Base-by-base conservation (phyloP, 2,329 filamentous ascomycete genomes). In the Lachnellula arida region DNA sequence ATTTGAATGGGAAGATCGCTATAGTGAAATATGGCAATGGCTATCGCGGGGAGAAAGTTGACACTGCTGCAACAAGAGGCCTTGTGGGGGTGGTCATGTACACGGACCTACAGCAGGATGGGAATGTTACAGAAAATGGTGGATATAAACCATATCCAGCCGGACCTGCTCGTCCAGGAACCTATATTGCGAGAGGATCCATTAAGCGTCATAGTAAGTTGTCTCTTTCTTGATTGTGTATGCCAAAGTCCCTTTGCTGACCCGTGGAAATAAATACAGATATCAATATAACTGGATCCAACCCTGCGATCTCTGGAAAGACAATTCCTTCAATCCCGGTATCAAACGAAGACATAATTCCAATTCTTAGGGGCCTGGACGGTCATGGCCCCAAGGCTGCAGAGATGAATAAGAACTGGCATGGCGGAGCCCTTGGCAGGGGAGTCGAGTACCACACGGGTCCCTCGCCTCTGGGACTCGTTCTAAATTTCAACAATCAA, bases 11-110 rank as follows among this genome's bases (percentile, higher is more conserved):
- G 49, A 95, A 94, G 72, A 91, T 96, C 60, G 91, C 88, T 2
- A 76, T 97, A 55, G 85, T 81, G 51, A 91, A 88, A 67, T 96
- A 96, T 67, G 91, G 91, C 19, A 78, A 81, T 51, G 84, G 91
- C 59, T 96, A 96, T 76, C 82, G 92, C 49, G 92, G 91, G 0
- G 77, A 96, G 60, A 96, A 96, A 73, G 84, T 96, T 53, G 95
- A 94, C 76, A 82, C 89, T 43, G 92, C 92, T 2, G 87, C 95
- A 71, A 89, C 96, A 65, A 77, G 94, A n/a, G 91, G 91, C 17
- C 91, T 92, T 81, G 75, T 92, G 35, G 92, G 90, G 15, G 80
- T 84, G 5, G 75, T 96, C 46, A 82, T 96, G 48, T 97, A 93
- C 74, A 86, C 80, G 46, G 92, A 97, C 68, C 91, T 92, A 0